These are phyloP conservation scores for Diaporthe australafricana DNA, from an alignment of 2,329 filamentous ascomycete species.

Conservation along the genomic window DNA sequence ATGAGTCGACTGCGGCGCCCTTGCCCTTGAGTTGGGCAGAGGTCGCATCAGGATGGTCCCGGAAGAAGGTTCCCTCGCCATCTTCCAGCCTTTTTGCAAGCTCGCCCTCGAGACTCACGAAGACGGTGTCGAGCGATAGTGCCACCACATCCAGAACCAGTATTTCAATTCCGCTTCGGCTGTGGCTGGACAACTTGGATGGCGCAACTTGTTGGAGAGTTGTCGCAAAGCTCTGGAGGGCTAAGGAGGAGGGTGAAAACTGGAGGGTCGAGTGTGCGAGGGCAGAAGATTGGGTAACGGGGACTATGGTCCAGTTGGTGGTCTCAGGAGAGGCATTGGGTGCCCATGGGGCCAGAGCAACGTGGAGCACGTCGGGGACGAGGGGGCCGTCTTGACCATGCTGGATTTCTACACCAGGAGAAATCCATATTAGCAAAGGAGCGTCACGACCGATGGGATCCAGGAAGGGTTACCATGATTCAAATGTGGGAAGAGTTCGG, in stretches of 20 bases:
- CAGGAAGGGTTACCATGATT: conserved; percentile 49
- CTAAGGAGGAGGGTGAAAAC: conserved; percentile 78
- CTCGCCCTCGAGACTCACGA: conserved; percentile 86
- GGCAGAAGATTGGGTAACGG: conserved; percentile 73
- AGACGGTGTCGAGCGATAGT: conserved; percentile 84
- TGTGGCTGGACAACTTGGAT: conserved; percentile 78
- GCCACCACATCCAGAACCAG: conserved; percentile 84
- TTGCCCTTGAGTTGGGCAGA: conserved; percentile 49
- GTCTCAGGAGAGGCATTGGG: conserved; percentile 69
- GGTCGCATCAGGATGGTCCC: conserved; percentile 61
- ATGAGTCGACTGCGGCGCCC: conserved; percentile 43
- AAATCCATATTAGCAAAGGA: conserved; percentile 29
- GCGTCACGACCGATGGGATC: not conserved
- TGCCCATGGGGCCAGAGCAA: conserved; percentile 81
- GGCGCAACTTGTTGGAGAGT: conserved; percentile 79
- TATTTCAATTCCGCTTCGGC: conserved; percentile 85
- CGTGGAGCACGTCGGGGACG: conserved; percentile 63
- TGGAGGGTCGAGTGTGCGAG: conserved; percentile 83
- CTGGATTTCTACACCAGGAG: conserved; percentile 16
- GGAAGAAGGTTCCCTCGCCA: conserved; percentile 84
- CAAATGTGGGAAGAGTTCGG: conserved; percentile 79
- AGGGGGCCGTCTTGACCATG: conserved; percentile 26
- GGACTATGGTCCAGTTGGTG: conserved; percentile 86
- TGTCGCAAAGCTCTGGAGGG: conserved; percentile 83
- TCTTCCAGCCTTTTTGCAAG: conserved; percentile 83